A percentile compares a stretch with the other conserved stretches of the same genome.
Evolutionary conservation across 345 rosid genomes (phyloP).

Genomic region (Aquilaria yunnanensis): DNA sequence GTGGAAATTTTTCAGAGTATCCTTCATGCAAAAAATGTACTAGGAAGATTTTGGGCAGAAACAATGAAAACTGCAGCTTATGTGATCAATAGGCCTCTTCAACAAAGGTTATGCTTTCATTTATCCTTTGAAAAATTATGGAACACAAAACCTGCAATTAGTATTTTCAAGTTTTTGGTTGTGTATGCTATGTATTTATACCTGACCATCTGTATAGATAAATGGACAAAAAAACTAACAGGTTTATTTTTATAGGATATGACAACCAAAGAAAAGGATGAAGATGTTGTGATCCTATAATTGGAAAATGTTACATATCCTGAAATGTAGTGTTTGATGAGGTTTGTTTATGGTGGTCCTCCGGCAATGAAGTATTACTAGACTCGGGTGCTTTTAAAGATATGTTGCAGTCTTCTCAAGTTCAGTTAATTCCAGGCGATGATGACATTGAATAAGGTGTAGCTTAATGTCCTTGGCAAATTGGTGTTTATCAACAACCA

Average conservation of each 20-base stretch:
- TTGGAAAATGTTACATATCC: background rate
- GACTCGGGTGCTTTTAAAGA: background rate
- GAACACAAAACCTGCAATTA: background rate
- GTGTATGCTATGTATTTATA: slow-evolving; percentile 7
- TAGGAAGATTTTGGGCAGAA: slow-evolving; percentile 6
- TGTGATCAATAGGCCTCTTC: slow-evolving; percentile 2
- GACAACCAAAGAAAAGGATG: background rate
- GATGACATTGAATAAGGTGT: background rate
- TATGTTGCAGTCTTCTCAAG: background rate
- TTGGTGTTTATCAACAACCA: background rate
- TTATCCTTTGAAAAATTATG: slow-evolving; percentile 9
- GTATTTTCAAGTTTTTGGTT: slow-evolving; percentile 5
- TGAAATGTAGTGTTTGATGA: slow-evolving; percentile 11
- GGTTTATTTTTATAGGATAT: slow-evolving; percentile 8
- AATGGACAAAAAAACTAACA: slow-evolving; percentile 6
- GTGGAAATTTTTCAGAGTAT: slow-evolving; percentile 11
- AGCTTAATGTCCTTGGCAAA: slow-evolving; percentile 8
- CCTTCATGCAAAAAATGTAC: slow-evolving; percentile 10
- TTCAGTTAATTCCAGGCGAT: too few species aligned
- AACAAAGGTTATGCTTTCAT: background rate
- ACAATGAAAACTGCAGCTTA: slow-evolving; percentile 3
- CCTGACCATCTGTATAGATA: slow-evolving; percentile 1
- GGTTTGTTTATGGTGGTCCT: background rate
- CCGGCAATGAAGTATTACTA: background rate
- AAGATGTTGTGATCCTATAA: slow-evolving; percentile 10